Base-by-base conservation (phyloP, 2,329 filamentous ascomycete genomes). In the Monascus ruber region DNA sequence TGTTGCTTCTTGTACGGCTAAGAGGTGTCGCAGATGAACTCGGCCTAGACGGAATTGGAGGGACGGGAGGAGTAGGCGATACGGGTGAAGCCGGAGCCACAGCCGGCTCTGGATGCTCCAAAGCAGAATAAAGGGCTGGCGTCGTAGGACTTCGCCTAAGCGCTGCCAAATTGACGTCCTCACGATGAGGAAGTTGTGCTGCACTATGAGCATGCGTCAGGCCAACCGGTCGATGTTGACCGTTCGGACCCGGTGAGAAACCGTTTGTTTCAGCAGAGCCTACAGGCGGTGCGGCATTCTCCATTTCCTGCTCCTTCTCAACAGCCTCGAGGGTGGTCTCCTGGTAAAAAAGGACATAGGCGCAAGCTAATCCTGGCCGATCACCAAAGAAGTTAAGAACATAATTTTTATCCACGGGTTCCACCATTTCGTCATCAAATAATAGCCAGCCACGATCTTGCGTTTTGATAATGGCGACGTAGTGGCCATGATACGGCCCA, bases 401-500 rank as follows among this genome's bases (percentile, higher is more conserved):
- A 55, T 93, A 98, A 56, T 84, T 81, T 63, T 95, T 95, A 61
- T 95, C 87, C 4, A 98, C 91, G 0, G 91, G 91, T 60, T 98
- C 91, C 4, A 98, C 91, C 78, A 96, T 87, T 65, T 98, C 91
- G 54, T 98, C 91, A 51, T 98, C 91, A 52, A 98, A 98, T 5
- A 98, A 68, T 33, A 98, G 68, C 91, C 91, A 98, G 26, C 91
- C 91, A 38, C 85, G 79, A 56, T 96, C 91, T 55, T 93, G 81
- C 0, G 91, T 96, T 65, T 98, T 98, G 69, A 98, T 88, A 39
- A 98, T 91, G 4, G 88, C 87, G 27, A 98, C 87, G 52, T 98
- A 98, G 60, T 98, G 91, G 4, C 91, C 91, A 56, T 98, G 91
- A 55, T 95, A 95, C 4, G 91, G 89, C 24, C 94, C 93, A 36